Evolutionary conservation across 2,329 filamentous ascomycete genomes (phyloP), one percentile per base, ranked within the genome.

Genomic region (Neonectria sp.): DNA sequence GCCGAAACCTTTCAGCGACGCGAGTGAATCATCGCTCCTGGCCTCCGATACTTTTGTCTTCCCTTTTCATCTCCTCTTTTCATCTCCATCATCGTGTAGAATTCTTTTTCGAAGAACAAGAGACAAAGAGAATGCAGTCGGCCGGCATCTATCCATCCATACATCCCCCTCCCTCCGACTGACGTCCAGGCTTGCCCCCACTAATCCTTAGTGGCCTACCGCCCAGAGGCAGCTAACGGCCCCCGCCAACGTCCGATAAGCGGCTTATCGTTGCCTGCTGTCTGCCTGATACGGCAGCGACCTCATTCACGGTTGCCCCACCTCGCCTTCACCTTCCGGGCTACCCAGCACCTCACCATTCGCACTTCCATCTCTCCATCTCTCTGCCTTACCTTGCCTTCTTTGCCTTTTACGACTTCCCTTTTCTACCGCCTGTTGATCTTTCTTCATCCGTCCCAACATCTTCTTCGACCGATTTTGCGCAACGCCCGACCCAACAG

Each of bases 271-370:
- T 70, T 78, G 72, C 75, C 73, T 77, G 53, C 58, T 71, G 73
- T 74, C 74, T 77, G 76, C 76, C 76, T 77, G 75, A 76, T 77
- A 71, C 68, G 68, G 76, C 69, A 77, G 73, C 71, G 60, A 70
- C 67, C 70, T 73, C 68, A 67, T 63, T 64, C 70, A 65, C 52
- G 37, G 46, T 53, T 74, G 75, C 77, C 75, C 77, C 77, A 79
- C 77, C 67, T 77, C 70, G 62, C 70, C 65, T 74, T 73, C 72
- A 78, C 71, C 73, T 74, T 67, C 70, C 70, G 61, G 67, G 55
- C 66, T 63, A 70, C 67, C 68, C 67, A 73, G 62, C 72, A 74
- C 69, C 71, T 72, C 68, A 69, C 67, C 60, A 52, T 45, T 49
- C 53, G 48, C 63, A 49, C 37, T 60, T 55, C 37, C 35, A 35